phyloP scores from a whole-genome alignment of 768 basidiomycete genomes.

The Pulveroboletus ravenelii region DNA sequence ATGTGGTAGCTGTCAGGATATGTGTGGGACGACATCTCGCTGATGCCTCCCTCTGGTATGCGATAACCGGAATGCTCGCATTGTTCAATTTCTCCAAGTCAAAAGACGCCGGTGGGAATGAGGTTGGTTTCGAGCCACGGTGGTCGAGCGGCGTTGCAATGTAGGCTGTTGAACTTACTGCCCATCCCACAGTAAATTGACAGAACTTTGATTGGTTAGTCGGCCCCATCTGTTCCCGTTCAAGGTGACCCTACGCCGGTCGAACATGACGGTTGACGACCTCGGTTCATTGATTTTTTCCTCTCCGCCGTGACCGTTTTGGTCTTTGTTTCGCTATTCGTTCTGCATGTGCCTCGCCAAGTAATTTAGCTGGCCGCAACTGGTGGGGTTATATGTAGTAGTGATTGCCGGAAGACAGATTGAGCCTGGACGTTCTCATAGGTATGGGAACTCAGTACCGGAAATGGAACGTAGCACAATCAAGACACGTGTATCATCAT shows the following conservation, averaged over 20 bases:
- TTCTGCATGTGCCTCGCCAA: not conserved
- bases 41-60: slow-evolving; percentile 27
- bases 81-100: slow-evolving; percentile 26
- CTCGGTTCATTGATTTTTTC: not conserved
- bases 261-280: slow-evolving; percentile 1
- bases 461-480: no score
- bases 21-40: slow-evolving; percentile 25
- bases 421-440: no score
- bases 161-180: not conserved
- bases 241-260: slow-evolving; percentile 8
- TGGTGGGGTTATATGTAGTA: no score
- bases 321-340: not conserved
- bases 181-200: not conserved
- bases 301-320: not conserved
- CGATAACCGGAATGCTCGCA: slow-evolving; percentile 26
- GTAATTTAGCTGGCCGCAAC: not conserved
- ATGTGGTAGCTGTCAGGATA: slow-evolving; percentile 7
- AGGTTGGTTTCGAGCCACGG: slow-evolving; percentile 15
- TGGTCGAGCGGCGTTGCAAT: slow-evolving; percentile 18
- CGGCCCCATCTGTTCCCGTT: slow-evolving; percentile 16
- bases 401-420: no score
- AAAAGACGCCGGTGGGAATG: slow-evolving; percentile 20
- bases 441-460: no score
- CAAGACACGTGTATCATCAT: no score
- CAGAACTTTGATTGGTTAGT: slow-evolving; percentile 2